Evolutionary conservation across 352 stramenopile species (phyloP), one percentile per base, ranked within the genome.

Genomic region (Phytopythium oedochilum): DNA sequence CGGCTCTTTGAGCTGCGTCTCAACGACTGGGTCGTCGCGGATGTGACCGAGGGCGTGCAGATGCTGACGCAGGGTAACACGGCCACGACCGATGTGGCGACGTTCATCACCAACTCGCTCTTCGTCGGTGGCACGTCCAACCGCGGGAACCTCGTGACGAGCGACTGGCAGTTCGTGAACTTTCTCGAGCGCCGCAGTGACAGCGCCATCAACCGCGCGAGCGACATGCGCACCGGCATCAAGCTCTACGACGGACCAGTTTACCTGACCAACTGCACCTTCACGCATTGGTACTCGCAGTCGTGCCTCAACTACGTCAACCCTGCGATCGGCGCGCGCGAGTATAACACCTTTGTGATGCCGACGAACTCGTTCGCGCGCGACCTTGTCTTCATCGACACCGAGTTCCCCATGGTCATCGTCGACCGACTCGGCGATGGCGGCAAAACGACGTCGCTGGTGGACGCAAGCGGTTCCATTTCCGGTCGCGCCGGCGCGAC

Each of bases 331-430:
- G 69, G 69, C n/a, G 61, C 59, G 12, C 65, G 66, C 5, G 43
- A 57, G 31, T 72, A 63, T 52, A 78, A 78, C 35, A 61, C 59
- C 3, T 78, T 73, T 39, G 57, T 59, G 8, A 78, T 78, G 69
- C 42, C 57, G 6, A 65, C 63, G 2, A 60, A 39, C 32, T 66
- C 66, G 14, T 42, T 57, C 50, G 57, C 53, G 4, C 23, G 35
- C 15, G 57, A 68, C 20, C 25, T 67, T 15, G 46, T 39, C 10
- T 78, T 78, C 48, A 57, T 65, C 14, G 43, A 70, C 20, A 73
- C 66, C 5, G 51, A 59, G 6, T 56, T 63, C 38, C 57, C 55
- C 12, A 59, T 75, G 10, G 46, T 34, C 39, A 55, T 75, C 7
- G 39, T 34, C 35, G 66, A 78, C 40, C 59, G 59, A 5, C 22